phyloP scores from a whole-genome alignment of 116 monocot species.

The Thalassia testudinum region DNA sequence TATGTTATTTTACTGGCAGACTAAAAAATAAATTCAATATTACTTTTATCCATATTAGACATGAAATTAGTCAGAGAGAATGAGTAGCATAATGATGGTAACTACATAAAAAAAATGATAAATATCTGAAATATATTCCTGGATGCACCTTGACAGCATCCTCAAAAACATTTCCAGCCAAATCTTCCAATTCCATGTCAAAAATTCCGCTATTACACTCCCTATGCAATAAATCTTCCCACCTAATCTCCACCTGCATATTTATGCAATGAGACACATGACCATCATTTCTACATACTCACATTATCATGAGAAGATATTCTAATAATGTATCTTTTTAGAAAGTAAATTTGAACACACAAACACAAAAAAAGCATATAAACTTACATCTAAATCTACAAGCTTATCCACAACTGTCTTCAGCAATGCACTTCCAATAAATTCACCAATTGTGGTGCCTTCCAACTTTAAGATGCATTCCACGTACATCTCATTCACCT shows the following conservation, averaged over 20 bases:
- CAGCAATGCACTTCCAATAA: constrained; percentile 48
- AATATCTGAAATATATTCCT: no score
- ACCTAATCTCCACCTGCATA: constrained; percentile 73
- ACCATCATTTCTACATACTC: constrained; percentile 4
- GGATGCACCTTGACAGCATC: no score
- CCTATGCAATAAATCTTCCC: constrained; percentile 57
- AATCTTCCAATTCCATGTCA: constrained; percentile 83
- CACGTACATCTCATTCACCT: constrained; percentile 54
- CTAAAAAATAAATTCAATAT: no score
- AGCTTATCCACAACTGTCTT: constrained; percentile 63
- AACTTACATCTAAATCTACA: constrained; percentile 75
- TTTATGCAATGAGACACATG: no score
- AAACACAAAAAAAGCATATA: no score
- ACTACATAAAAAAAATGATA: no score
- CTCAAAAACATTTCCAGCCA: constrained; percentile 19
- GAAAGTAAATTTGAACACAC: background rate
- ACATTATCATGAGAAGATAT: constrained; percentile 1
- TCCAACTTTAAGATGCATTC: constrained; percentile 73
- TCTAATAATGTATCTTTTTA: background rate
- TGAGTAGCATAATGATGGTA: no score
- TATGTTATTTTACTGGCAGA: no score
- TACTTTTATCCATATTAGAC: no score
- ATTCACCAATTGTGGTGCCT: constrained; percentile 48
- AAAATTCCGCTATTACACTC: constrained; percentile 71
- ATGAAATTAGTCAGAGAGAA: no score